A percentile compares a stretch with the other conserved stretches of the same genome.
Evolutionary conservation across 2,329 filamentous ascomycete genomes (phyloP).

Genomic region (Xylariaceae sp.): DNA sequence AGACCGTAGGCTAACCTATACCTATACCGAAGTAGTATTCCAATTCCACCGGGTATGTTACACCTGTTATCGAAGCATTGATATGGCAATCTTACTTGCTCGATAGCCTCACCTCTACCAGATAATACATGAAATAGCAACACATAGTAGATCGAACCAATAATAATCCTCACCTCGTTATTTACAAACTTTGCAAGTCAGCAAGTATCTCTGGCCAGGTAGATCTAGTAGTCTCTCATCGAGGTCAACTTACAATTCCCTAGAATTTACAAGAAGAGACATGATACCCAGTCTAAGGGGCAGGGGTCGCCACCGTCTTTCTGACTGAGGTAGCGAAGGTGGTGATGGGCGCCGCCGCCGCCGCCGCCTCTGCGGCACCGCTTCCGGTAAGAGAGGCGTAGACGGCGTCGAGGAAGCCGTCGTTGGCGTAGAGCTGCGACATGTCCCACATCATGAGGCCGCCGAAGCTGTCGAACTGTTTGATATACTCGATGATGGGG

Average conservation of each 20-base stretch:
- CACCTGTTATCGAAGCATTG: no score
- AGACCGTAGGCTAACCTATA: not conserved
- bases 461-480: slow-evolving; percentile 62
- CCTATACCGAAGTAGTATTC: not conserved
- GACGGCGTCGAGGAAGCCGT: slow-evolving; percentile 55
- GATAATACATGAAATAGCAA: no score
- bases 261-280: not conserved
- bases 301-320: not conserved
- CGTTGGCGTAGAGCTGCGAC: slow-evolving; percentile 61
- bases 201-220: no score
- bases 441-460: slow-evolving; percentile 74
- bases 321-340: not conserved
- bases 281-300: not conserved
- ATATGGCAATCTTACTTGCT: no score
- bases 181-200: no score
- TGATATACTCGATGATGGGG: slow-evolving; percentile 55
- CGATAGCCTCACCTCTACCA: no score
- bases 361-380: no score
- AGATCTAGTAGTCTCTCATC: not conserved
- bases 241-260: not conserved
- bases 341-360: not conserved
- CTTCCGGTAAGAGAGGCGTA: slow-evolving; percentile 36
- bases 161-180: no score
- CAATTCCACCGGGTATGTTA: no score
- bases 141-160: no score